These are phyloP conservation scores for Linum lewisii DNA, from an alignment of 345 rosid genomes.

Conservation along the genomic window DNA sequence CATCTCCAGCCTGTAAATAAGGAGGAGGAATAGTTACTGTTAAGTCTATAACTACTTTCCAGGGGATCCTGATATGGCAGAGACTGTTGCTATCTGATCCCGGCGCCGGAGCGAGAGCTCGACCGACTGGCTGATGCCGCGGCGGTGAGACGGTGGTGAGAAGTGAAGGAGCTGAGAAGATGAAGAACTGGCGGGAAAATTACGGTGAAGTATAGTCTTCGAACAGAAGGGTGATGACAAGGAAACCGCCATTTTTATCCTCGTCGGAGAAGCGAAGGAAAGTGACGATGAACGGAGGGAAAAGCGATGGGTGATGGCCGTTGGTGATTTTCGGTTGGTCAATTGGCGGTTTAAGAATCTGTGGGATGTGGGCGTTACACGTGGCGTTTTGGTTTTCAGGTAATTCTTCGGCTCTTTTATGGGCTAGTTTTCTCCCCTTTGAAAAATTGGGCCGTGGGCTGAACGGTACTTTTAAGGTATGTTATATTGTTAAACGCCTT, in stretches of 20 bases:
- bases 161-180: slow-evolving; percentile 5
- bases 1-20: not conserved
- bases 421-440: too few species aligned
- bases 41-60: slow-evolving; percentile 26
- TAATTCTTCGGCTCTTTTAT: too few species aligned
- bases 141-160: slow-evolving; percentile 5
- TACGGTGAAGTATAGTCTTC: slow-evolving; percentile 17
- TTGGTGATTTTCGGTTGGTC: slow-evolving; percentile 5
- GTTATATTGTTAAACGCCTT: too few species aligned
- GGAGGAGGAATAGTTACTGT: not conserved
- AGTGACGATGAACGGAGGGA: not conserved
- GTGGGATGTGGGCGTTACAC: slow-evolving; percentile 30
- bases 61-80: slow-evolving; percentile 53
- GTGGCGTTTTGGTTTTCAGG: slow-evolving; percentile 24
- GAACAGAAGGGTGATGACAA: slow-evolving; percentile 21
- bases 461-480: too few species aligned
- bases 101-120: slow-evolving; percentile 19
- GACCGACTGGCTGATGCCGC: not conserved
- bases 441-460: too few species aligned
- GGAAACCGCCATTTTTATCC: slow-evolving; percentile 37
- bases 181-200: not conserved
- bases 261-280: not conserved
- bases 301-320: slow-evolving; percentile 12
- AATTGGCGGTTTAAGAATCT: not conserved
- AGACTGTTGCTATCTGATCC: slow-evolving; percentile 16